These are phyloP conservation scores for Persicaria maculosa DNA, from an alignment of 148 eudicot species.

Conservation along the genomic window DNA sequence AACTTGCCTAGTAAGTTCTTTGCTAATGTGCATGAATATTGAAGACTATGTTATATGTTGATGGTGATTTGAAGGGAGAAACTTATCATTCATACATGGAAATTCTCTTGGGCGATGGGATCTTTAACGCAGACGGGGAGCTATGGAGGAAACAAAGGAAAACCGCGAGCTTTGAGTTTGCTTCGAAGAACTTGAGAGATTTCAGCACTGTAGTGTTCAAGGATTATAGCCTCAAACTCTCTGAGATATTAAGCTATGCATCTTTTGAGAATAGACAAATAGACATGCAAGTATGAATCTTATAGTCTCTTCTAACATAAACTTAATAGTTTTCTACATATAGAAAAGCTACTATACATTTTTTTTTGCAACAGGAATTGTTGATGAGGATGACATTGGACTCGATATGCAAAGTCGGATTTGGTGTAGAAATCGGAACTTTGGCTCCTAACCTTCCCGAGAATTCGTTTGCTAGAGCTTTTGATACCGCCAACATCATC, in stretches of 20 bases:
- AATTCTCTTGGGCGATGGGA: conserved; percentile 82
- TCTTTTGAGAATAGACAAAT: conserved; percentile 39
- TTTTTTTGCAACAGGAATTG: conserved; percentile 40
- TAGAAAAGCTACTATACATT: not conserved
- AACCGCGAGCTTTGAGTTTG: conserved; percentile 98
- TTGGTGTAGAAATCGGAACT: conserved; percentile 94
- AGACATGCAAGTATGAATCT: conserved; percentile 74
- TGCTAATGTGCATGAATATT: too few species aligned
- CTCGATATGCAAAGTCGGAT: conserved; percentile 96
- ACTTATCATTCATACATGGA: conserved; percentile 98
- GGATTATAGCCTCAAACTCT: conserved; percentile 80
- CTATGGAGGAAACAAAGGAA: conserved; percentile 93
- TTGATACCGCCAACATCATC: conserved; percentile 75
- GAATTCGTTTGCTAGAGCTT: conserved; percentile 66
- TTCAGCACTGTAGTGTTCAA: conserved; percentile 92
- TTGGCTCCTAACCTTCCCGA: conserved; percentile 66
- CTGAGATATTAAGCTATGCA: conserved; percentile 43
- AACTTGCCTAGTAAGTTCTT: not conserved
- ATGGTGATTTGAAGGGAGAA: conserved; percentile 48
- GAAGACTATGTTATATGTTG: too few species aligned
- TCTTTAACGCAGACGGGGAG: conserved; percentile 93
- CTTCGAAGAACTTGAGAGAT: conserved; percentile 88
- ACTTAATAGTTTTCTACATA: not conserved
- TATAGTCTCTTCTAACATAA: too few species aligned
- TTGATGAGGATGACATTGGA: conserved; percentile 95